A percentile compares a stretch with the other conserved stretches of the same genome.
Evolutionary conservation across 371 early-diverging fungal species (phyloP).

Genomic region (Funneliformis caledonium): DNA sequence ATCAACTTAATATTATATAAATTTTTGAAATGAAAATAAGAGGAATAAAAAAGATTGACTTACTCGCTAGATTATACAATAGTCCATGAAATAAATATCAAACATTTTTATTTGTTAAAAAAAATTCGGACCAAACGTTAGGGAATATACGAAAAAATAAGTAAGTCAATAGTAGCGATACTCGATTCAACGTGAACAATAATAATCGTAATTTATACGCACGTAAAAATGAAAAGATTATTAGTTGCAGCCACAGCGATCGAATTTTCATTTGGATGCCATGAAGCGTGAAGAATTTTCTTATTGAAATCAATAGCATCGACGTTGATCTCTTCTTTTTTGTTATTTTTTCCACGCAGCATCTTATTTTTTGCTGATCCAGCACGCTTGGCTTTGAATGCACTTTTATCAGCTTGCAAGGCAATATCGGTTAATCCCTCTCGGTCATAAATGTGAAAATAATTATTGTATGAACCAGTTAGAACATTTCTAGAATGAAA

Average conservation of each 20-base stretch:
- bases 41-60: conserved; percentile 2
- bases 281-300: conserved; percentile 96
- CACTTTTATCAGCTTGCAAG: conserved; percentile 96
- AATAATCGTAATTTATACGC: conserved; percentile 44
- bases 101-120: not conserved
- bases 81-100: not conserved
- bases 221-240: conserved; percentile 91
- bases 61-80: conserved; percentile 29
- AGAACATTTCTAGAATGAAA: conserved; percentile 63
- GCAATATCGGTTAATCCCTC: conserved; percentile 78
- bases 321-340: conserved; percentile 77
- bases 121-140: not conserved
- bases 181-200: not conserved
- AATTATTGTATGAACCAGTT: conserved; percentile 98
- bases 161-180: not conserved
- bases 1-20: not conserved
- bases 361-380: conserved; percentile 56
- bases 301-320: conserved; percentile 91
- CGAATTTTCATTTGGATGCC: conserved; percentile 97
- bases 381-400: conserved; percentile 92
- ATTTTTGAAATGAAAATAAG: not conserved
- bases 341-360: conserved; percentile 48
- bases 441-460: conserved; percentile 88
- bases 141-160: not conserved
- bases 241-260: conserved; percentile 97